Evolutionary conservation across 306 rosid genomes (phyloP), one percentile per base, ranked within the genome.

Genomic region (Prunus davidiana): DNA sequence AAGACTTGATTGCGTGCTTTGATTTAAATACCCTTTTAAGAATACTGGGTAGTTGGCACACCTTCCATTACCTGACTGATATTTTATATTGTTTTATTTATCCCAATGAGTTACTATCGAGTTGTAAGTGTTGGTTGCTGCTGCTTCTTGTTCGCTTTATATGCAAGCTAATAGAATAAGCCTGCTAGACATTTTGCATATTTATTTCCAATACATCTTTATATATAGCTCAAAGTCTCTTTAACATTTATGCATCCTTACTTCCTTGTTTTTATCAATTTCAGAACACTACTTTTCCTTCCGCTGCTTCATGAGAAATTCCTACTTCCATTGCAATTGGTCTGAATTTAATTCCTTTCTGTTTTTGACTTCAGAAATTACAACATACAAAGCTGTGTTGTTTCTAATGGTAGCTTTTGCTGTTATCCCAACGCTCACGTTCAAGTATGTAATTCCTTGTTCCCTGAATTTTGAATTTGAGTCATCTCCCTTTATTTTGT

Each of bases 401-500:
- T 78, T 61, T 74, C 52, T 91, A 81, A 90, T 91, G 99, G 79
- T 87, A 82, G 84, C 79, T 81, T 88, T 88, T 78, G 98, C 87
- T 69, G 90, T 93, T 76, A 80, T 87, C 82, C 97, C 99, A 34
- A 96, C 99, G 7, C 74, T 96, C 47, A 2, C 86, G 63, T 81
- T 78, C 88, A 96, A 96, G 97, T 96, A 91, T 28, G 93, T 88
- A 72, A 55, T 58, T 70, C 58, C 16, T 45, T 12, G 5, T 67
- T 55, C 47, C 75, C 75, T 69, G 38, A 50, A 50, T 49, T 16
- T 68, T 63, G 34, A 67, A 43, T 71, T 81, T 34, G 45, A 66
- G 70, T 32, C 63, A 70, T 43, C 68, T 62, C 54, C 61, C 66
- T 43, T 24, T 71, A 4, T 27, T 18, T 24, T 3, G 64, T 24